These are phyloP conservation scores for Thelonectria discophora DNA, from an alignment of 2,329 filamentous ascomycete genomes.

Conservation along the genomic window DNA sequence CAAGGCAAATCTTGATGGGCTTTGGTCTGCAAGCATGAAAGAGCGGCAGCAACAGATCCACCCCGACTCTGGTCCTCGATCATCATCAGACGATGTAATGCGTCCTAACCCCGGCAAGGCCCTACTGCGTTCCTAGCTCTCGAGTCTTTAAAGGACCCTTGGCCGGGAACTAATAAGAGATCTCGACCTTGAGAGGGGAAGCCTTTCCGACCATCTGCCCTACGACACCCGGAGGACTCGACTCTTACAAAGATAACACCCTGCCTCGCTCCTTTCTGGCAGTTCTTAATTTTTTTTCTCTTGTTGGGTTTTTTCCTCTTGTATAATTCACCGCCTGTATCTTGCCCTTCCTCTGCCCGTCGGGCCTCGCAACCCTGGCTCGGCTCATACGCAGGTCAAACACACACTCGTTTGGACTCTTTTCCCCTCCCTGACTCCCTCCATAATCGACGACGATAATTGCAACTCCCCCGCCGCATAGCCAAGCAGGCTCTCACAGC, in stretches of 20 bases:
- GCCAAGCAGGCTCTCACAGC: slow-evolving; percentile 29
- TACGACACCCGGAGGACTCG: slow-evolving; percentile 29
- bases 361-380: slow-evolving; percentile 27
- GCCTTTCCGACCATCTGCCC: slow-evolving; percentile 35
- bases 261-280: slow-evolving; percentile 32
- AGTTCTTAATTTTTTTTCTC: slow-evolving; percentile 18
- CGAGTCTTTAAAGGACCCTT: slow-evolving; percentile 43
- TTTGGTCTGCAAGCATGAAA: slow-evolving; percentile 44
- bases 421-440: slow-evolving; percentile 17
- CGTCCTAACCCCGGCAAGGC: slow-evolving; percentile 37
- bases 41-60: slow-evolving; percentile 39
- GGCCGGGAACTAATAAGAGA: slow-evolving; percentile 35
- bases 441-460: slow-evolving; percentile 32
- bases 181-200: slow-evolving; percentile 32
- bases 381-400: slow-evolving; percentile 31
- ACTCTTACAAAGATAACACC: slow-evolving; percentile 40
- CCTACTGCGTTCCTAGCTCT: slow-evolving; percentile 39
- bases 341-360: slow-evolving; percentile 29
- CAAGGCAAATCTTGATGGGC: slow-evolving; percentile 42
- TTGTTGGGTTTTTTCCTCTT: slow-evolving; percentile 26
- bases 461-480: slow-evolving; percentile 32
- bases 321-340: slow-evolving; percentile 28
- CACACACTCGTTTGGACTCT: slow-evolving; percentile 40
- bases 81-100: slow-evolving; percentile 45
- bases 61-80: slow-evolving; percentile 38